Conservation (phyloP, 495 filamentous ascomycete genomes). For the Friedmanniomyces endolithicus region DNA sequence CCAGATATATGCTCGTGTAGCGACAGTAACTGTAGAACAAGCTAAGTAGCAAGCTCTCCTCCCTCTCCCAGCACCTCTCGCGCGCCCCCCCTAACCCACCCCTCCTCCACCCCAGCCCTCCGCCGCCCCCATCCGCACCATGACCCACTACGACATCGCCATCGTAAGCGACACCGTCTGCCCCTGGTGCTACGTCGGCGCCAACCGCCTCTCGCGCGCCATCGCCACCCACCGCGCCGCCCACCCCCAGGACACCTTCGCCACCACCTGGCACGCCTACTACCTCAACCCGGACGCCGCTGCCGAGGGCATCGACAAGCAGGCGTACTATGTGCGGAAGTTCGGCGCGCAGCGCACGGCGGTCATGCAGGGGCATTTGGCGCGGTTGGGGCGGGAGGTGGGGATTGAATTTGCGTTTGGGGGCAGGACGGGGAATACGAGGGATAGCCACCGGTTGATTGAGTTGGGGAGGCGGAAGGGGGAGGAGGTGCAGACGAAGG, state of each 20-base stretch:
- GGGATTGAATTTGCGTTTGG: conserved; percentile 64
- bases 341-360: conserved; percentile 49
- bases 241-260: conserved; percentile 54
- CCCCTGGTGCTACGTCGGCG: conserved; percentile 78
- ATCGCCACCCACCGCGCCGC: conserved; percentile 57
- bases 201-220: conserved; percentile 55
- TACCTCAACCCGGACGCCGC: conserved; percentile 63
- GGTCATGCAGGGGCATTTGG: conserved; percentile 47
- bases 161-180: conserved; percentile 70
- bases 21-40: neutral
- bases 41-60: neutral
- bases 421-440: conserved; percentile 64
- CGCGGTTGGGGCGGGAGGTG: conserved; percentile 42
- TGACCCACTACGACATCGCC: conserved; percentile 68
- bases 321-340: conserved; percentile 38
- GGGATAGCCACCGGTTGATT: conserved; percentile 63
- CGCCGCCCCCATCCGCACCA: conserved; percentile 31
- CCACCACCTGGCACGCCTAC: conserved; percentile 61
- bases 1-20: no score
- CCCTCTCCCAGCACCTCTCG: neutral
- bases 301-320: conserved; percentile 43
- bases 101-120: conserved; percentile 20
- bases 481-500: conserved; percentile 44
- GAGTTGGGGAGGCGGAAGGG: conserved; percentile 53
- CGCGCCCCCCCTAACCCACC: neutral